These are phyloP conservation scores for Aureoboletus auriporus DNA, from an alignment of 768 basidiomycete genomes.

Conservation along the genomic window DNA sequence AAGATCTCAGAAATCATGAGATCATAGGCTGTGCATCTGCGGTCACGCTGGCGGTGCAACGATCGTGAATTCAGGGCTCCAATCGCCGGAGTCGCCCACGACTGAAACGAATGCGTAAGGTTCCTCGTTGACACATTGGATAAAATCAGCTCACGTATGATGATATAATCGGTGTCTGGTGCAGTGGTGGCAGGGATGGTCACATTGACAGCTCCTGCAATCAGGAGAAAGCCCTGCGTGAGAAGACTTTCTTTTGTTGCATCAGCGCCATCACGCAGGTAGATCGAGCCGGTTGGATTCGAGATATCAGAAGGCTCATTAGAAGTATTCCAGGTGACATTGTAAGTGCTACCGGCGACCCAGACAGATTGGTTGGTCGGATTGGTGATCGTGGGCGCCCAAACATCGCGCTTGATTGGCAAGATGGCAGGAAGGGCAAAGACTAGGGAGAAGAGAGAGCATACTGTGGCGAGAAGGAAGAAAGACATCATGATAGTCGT, in stretches of 20 bases:
- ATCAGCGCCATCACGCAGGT: conserved; percentile 34
- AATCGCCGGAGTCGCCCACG: conserved; percentile 53
- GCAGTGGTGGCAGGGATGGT: conserved; percentile 35
- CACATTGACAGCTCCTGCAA: conserved; percentile 32
- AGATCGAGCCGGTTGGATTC: conserved; percentile 39
- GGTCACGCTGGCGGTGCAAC: conserved; percentile 11
- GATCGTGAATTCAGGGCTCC: conserved; percentile 44
- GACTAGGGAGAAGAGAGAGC: conserved; percentile 25
- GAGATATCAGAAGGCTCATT: conserved; percentile 43
- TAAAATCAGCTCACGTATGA: conserved; percentile 37
- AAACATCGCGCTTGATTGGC: conserved; percentile 41
- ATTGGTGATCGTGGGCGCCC: conserved; percentile 39
- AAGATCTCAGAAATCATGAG: too few relatives aligned
- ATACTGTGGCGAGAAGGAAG: conserved; percentile 5
- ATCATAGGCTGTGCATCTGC: neutral
- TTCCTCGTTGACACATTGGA: neutral
- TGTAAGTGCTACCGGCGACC: conserved; percentile 36
- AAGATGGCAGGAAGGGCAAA: conserved; percentile 24
- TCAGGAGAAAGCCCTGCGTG: conserved; percentile 35
- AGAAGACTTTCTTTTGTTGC: conserved; percentile 31
- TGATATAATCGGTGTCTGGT: conserved; percentile 37
- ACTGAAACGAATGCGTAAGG: conserved; percentile 28
- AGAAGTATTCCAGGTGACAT: conserved; percentile 46
- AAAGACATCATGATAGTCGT: conserved; percentile 19
- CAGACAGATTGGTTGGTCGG: conserved; percentile 38